phyloP scores from a whole-genome alignment of 1,284 basidiomycete genomes.

The Cutaneotrichosporon mucoides region DNA sequence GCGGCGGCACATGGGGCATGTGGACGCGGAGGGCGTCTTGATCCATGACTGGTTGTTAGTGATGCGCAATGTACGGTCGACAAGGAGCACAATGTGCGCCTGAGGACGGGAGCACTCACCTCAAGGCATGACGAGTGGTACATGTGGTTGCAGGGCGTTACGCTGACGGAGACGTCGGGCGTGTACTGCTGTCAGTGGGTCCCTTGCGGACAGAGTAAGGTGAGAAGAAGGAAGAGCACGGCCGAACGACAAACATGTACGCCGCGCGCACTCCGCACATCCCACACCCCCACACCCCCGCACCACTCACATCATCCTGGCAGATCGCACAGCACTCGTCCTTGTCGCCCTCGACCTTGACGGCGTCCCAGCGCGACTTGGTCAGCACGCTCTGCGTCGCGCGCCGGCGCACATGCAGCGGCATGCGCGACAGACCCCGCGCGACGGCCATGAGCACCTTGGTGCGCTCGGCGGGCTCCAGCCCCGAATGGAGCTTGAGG shows the following conservation, averaged over 20 bases:
- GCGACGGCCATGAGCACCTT: neutral
- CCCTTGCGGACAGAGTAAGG: too few relatives aligned
- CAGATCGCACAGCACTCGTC: conserved; percentile 36
- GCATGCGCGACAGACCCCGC: neutral
- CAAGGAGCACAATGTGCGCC: too few relatives aligned
- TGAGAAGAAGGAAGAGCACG: too few relatives aligned
- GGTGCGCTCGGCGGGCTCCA: too few relatives aligned
- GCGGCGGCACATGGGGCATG: conserved; percentile 44
- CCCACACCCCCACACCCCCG: too few relatives aligned
- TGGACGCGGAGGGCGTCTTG: conserved; percentile 28
- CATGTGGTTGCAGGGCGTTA: conserved; percentile 45
- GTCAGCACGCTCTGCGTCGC: conserved; percentile 1
- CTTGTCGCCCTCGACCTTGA: conserved; percentile 21
- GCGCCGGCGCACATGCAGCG: neutral
- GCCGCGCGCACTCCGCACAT: too few relatives aligned
- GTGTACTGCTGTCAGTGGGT: conserved; percentile 32
- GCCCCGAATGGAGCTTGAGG: too few relatives aligned
- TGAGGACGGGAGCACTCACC: conserved; percentile 18
- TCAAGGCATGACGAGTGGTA: conserved; percentile 38
- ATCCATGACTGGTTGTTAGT: conserved; percentile 31
- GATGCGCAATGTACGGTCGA: neutral
- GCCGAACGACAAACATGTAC: too few relatives aligned
- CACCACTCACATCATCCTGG: conserved; percentile 10
- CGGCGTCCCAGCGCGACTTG: neutral
- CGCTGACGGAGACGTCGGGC: conserved; percentile 15